Evolutionary conservation across 371 early-diverging fungal species (phyloP), one percentile per base, ranked within the genome.

Genomic region (Umbelopsis sp.): DNA sequence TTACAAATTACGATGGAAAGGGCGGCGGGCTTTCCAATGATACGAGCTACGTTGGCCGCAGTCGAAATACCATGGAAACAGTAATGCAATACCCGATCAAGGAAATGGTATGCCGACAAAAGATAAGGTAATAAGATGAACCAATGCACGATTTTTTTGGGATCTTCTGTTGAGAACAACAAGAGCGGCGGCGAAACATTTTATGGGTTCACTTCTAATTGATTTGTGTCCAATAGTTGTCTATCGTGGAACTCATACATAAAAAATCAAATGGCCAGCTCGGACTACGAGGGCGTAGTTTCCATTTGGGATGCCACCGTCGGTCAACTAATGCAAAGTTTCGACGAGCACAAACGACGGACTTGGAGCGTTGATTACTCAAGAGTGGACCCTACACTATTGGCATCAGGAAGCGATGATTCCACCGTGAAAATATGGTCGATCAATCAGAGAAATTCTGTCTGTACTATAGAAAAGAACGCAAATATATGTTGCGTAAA

Each of bases 401-500:
- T 95, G 45, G 95, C 94, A 37, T 92, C 92, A 68, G 96, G 94
- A 4, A 92, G 96, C 76, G 97, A 97, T 72, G 97, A 97, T 74
- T 76, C 91, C 12, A 77, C 76, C 65, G 97, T 95, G 65, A 97
- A 96, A 76, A 86, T 97, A 50, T 97, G 97, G 97, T 89, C 91
- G 1, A 87, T 88, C 1, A 90, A 86, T 38, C 84, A 86, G 44
- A 76, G 79, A 14, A 71, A 83, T 9, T 93, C 96, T 3, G 84
- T 91, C 0, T 80, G 84, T 69, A 95, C 93, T 2, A 86, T 97
- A 50, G 91, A 91, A 63, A 86, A 90, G 72, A 89, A 90, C 67
- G 95, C 94, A 44, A 96, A 95, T 75, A 89, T 96, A 3, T 96
- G 96, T 76, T 94, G 94, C 64, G 97, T 95, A 44, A 91, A 93